Evolutionary conservation across 805 yeast genomes (phyloP), one percentile per base, ranked within the genome.

Genomic region (Wickerhamomyces queroliae): DNA sequence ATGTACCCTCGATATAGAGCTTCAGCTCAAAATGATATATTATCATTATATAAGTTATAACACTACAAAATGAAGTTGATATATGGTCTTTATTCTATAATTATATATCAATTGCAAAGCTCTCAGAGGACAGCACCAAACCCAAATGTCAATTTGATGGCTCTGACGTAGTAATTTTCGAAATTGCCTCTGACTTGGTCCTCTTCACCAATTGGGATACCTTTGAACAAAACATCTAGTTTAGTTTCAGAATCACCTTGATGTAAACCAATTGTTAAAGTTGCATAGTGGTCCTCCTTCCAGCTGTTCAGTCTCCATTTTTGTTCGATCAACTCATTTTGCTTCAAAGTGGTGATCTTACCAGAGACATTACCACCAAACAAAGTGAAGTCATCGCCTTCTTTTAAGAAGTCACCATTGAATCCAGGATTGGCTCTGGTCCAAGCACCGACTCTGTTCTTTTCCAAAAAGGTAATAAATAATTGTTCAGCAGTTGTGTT

Each of bases 171-270:
- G 63, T 89, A 86, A 45, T 86, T 88, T 53, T 88, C 87, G 56
- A 93, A 91, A 62, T 91, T 93, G 30, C 70, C 75, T 55, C 80
- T 77, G 29, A 86, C 96, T 52, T 83, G 64, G 53, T 95, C 93
- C 56, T 93, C 98, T 59, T 93, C 95, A 12, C 98, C 99, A 29
- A 91, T 71, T 15, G 99, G 99, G 36, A 93, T 83, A 13, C 97
- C 97, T 15, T 77, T 69, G 77, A 91, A 88, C 33, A 72, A 67
- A 16, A 89, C 88, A 43, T 78, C 78, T 66, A 90, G 69, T 42
- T 74, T 78, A 3, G 99, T 93, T 52, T 89, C 97, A 33, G 84
- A 75, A n/a, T 76, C 73, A 22, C 91, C 93, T 57, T 87, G 87
- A 41, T 76, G 76, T 48, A 93, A 75, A 28, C 65, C 69, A 49